Base-by-base conservation (phyloP, 352 stramenopile genomes). In the Phytophthora citricola region DNA sequence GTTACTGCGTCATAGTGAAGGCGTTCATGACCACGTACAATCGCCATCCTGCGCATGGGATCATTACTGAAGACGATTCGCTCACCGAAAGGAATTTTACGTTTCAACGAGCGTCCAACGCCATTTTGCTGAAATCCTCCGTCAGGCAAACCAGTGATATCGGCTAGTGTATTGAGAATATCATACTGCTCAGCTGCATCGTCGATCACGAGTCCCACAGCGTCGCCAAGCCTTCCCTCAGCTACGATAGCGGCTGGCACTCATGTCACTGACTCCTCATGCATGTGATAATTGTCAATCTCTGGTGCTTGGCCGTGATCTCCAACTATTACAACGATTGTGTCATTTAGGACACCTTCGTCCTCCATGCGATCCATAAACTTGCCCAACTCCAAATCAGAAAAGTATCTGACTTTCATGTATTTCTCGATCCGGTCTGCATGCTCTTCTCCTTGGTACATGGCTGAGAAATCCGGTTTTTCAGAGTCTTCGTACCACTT, bases 281-380 rank as follows among this genome's bases (percentile, higher is more conserved):
- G 51, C 0, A 54, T 43, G 27, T 80, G 58, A 4, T 53, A 51
- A 0, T 39, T 48, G 17, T 55, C 26, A 3, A 63, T 56, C 9
- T 71, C 74, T 10, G 63, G 50, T 47, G 50, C 50, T 34, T 58
- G 50, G 9, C 50, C 36, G 36, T 58, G 50, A n/a, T 58, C 50
- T 58, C 77, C 77, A n/a, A 73, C 58, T 38, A 85, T 72, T 38
- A 83, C 43, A 8, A 85, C 69, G 55, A 85, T 76, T 24, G 71
- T 83, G 36, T 83, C 63, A 48, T 85, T 78, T 15, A 85, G 55
- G 11, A 83, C 26, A 5, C 77, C 77, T 2, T 71, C 40, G 10
- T 14, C 38, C 5, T 71, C 27, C 77, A 85, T 79, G 4, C 63
- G 68, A 38, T 85, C 71, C 12, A 85, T 50, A 45, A 85, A 83